Percentiles rank a stretch among this genome's conserved stretches.
phyloP scores from a whole-genome alignment of 2,329 filamentous ascomycete genomes.

The Colletotrichum nymphaeae region DNA sequence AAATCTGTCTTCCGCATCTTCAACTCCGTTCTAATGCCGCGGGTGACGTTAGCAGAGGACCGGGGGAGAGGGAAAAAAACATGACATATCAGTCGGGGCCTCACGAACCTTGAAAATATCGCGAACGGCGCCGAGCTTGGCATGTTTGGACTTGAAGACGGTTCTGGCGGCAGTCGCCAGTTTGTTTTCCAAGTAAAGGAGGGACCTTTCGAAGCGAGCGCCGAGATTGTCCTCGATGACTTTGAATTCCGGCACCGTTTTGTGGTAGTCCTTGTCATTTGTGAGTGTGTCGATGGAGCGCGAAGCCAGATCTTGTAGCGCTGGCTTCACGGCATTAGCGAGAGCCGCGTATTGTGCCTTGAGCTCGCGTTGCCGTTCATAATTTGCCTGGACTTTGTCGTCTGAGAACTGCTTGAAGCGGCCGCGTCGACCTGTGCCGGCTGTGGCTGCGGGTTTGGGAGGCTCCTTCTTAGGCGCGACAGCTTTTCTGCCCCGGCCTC shows the following conservation, averaged over 20 bases:
- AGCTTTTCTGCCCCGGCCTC: slow-evolving; percentile 36
- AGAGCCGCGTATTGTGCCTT: slow-evolving; percentile 74
- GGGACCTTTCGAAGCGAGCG: slow-evolving; percentile 44
- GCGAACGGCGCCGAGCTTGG: slow-evolving; percentile 47
- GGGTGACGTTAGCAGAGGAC: slow-evolving; percentile 26
- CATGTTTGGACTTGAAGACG: slow-evolving; percentile 52
- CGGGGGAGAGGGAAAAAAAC: slow-evolving; percentile 32
- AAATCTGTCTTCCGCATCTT: slow-evolving; percentile 54
- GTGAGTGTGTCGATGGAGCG: slow-evolving; percentile 68
- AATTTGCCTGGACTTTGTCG: slow-evolving; percentile 65
- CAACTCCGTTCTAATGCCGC: slow-evolving; percentile 48
- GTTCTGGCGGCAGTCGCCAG: slow-evolving; percentile 40
- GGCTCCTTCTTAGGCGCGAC: slow-evolving; percentile 37
- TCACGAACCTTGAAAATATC: slow-evolving; percentile 53
- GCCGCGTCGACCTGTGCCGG: slow-evolving; percentile 55
- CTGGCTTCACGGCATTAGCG: slow-evolving; percentile 70
- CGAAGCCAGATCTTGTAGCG: slow-evolving; percentile 73
- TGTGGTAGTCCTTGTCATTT: slow-evolving; percentile 63
- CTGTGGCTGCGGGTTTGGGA: slow-evolving; percentile 49
- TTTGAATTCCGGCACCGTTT: slow-evolving; percentile 64
- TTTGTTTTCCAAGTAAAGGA: slow-evolving; percentile 45
- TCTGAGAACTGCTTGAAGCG: slow-evolving; percentile 68
- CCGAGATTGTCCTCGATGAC: slow-evolving; percentile 62
- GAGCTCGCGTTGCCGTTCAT: slow-evolving; percentile 74
- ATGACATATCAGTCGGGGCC: slow-evolving; percentile 28